phyloP scores from a whole-genome alignment of 164 flowering plant species.

The Dillenia suffruticosa region DNA sequence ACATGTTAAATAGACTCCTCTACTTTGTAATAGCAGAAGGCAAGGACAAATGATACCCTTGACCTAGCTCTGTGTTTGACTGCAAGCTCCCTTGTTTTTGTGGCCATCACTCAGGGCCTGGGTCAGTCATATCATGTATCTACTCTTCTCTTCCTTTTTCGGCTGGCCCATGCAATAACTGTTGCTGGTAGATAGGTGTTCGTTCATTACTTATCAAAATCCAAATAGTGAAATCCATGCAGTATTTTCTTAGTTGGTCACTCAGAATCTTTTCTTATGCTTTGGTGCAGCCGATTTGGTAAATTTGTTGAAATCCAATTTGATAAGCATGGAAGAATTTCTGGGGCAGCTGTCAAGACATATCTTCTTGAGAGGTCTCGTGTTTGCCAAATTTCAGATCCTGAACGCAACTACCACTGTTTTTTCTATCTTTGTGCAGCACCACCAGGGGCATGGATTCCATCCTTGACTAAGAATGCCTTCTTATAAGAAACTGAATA shows the following conservation, averaged over 20 bases:
- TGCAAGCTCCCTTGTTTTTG: too few relatives aligned
- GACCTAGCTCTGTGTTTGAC: too few relatives aligned
- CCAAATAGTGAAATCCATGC: background rate
- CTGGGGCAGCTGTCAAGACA: conserved; percentile 86
- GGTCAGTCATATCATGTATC: too few relatives aligned
- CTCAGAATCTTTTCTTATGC: conserved; percentile 11
- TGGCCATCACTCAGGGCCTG: too few relatives aligned
- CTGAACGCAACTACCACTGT: conserved; percentile 88
- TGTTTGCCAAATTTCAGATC: conserved; percentile 88
- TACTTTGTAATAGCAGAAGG: too few relatives aligned
- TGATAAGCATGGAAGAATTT: conserved; percentile 72
- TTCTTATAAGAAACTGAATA: conserved; percentile 3
- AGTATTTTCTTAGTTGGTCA: conserved; percentile 4
- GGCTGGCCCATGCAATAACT: too few relatives aligned
- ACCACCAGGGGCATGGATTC: conserved; percentile 53
- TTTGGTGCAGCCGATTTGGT: conserved; percentile 71
- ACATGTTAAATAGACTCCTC: too few relatives aligned
- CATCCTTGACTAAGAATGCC: conserved; percentile 2
- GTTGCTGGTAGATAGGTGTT: too few relatives aligned
- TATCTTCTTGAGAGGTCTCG: conserved; percentile 91
- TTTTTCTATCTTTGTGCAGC: conserved; percentile 89
- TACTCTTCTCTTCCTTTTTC: too few relatives aligned
- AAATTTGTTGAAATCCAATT: conserved; percentile 91
- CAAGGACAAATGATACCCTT: too few relatives aligned
- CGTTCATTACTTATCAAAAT: too few relatives aligned